Evolutionary conservation across 371 early-diverging fungal species (phyloP).

Genomic region (Mucor plumbeus): DNA sequence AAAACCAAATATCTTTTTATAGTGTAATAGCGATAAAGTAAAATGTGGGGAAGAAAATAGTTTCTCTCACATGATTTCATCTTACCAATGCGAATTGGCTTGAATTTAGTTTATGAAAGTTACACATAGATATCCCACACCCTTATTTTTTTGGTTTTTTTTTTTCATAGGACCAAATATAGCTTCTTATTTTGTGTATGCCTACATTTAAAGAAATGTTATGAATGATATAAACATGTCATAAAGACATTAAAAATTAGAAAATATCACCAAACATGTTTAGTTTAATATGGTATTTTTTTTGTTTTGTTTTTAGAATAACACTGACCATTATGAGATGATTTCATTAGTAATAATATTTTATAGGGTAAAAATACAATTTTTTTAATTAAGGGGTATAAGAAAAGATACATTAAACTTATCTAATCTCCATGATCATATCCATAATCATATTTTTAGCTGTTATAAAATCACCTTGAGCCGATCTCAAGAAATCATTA

Average conservation of each 20-base stretch:
- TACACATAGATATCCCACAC: slow-evolving; percentile 1
- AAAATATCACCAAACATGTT: too few relatives aligned
- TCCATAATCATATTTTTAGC: slow-evolving; percentile 31
- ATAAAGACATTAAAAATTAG: too few relatives aligned
- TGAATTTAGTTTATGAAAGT: slow-evolving; percentile 3
- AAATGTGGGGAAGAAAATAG: background rate
- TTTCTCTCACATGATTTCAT: slow-evolving; percentile 7
- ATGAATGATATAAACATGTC: too few relatives aligned
- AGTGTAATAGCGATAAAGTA: background rate
- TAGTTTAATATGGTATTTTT: too few relatives aligned
- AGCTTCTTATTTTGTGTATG: too few relatives aligned
- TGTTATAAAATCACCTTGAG: slow-evolving; percentile 25
- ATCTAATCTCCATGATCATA: slow-evolving; percentile 30
- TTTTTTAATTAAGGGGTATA: background rate
- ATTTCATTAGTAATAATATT: too few relatives aligned
- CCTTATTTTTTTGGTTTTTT: background rate
- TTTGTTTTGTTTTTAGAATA: too few relatives aligned
- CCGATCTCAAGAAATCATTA: slow-evolving; percentile 31
- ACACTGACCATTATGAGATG: too few relatives aligned
- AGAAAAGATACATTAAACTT: slow-evolving; percentile 3
- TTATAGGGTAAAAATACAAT: background rate
- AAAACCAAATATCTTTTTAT: background rate
- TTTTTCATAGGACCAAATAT: too few relatives aligned
- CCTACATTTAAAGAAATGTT: too few relatives aligned
- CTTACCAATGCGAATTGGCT: slow-evolving; percentile 17